Evolutionary conservation across 331 rosid genomes (phyloP), one percentile per base, ranked within the genome.

Genomic region (Stylosanthes scabra): DNA sequence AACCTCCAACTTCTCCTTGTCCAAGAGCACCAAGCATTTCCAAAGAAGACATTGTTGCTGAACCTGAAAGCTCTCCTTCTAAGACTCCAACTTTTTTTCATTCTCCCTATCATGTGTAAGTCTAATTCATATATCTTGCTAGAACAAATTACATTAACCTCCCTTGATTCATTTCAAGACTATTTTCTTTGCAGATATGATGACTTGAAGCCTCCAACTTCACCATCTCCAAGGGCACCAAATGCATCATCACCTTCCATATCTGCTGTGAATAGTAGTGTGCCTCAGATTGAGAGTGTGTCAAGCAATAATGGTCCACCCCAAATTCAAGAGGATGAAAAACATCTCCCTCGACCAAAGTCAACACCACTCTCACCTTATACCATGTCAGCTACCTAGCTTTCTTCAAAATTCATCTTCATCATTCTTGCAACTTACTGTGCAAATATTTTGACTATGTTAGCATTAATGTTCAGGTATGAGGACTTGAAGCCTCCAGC

Each of bases 131-230:
- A 5, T 6, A 34, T 34, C 25, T 34, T 34, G 39, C 6, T 34
- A 6, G 39, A 34, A 34, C 39, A 34, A 34, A 34, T 34, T 34
- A 34, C 39, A 34, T 34, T 34, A 3, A 34, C 6, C 39, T 34
- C 39, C 6, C 39, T 34, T 34, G 39, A 34, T 34, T 34, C 39
- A 34, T 34, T 34, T 34, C 39, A 34, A 34, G 37, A 34, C 39
- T 34, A 34, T 34, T 3, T 34, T 34, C 39, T 3, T 70, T 83
- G 74, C 79, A 93, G 98, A 56, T 90, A 93, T 31, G 81, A 86
- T 62, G 86, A 88, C 76, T 78, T 93, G n/a, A 93, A 93, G 91
- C 97, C 97, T 70, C 97, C 98, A 29, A 68, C 90, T 59, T 87
- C 95, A 66, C 97, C 98, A 46, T 82, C 93, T 85, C 97, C 97